Evolutionary conservation across 768 basidiomycete species (phyloP).

Genomic region (Rhizopogon vinicolor): DNA sequence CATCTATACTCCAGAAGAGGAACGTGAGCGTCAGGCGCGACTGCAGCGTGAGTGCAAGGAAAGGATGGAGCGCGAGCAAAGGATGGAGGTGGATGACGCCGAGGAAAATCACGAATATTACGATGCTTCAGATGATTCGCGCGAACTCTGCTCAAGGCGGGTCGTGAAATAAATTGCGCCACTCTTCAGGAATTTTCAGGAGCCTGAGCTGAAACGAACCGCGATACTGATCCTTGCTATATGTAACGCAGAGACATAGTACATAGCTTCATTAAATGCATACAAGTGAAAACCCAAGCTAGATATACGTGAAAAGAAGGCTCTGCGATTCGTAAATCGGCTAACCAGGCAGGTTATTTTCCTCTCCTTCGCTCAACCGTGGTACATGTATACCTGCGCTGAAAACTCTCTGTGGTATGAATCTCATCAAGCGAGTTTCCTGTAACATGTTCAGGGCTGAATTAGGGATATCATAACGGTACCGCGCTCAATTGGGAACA

Average conservation of each 20-base stretch:
- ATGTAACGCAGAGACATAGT: neutral
- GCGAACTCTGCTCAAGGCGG: neutral
- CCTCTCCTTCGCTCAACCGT: no score
- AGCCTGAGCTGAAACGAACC: neutral
- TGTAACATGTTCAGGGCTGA: neutral
- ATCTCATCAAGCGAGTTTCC: no score
- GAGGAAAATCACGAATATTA: constrained; percentile 7
- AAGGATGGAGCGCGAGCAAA: constrained; percentile 1
- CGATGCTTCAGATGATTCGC: neutral
- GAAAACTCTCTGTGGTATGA: no score
- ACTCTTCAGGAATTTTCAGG: neutral
- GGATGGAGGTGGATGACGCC: constrained; percentile 8
- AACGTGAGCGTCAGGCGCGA: constrained; percentile 1
- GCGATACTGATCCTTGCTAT: neutral
- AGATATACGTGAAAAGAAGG: no score
- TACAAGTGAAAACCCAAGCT: no score
- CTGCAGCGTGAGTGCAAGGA: neutral
- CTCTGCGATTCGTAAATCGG: no score
- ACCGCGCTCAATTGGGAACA: neutral
- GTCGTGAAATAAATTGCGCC: no score
- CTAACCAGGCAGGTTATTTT: no score
- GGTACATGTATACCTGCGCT: no score
- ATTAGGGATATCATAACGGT: no score
- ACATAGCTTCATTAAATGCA: no score
- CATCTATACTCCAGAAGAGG: constrained; percentile 20